Evolutionary conservation across 163 green algal species (phyloP), one percentile per base, ranked within the genome.

Genomic region (Scenedesmus sp.): DNA sequence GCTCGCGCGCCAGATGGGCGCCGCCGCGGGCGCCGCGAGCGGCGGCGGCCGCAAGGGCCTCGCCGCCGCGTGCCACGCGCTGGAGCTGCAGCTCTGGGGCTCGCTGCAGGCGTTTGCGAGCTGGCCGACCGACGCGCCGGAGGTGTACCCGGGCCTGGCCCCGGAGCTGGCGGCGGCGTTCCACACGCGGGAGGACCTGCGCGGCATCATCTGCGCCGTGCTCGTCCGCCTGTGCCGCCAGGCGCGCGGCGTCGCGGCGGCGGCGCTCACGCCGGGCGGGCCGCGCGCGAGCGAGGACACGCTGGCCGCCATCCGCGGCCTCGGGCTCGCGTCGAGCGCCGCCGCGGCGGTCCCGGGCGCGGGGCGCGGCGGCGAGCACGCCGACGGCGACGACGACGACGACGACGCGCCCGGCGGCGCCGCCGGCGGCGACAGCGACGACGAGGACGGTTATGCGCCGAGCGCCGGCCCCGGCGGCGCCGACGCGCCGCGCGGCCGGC

Each of bases 1-100:
- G 17, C 62, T 94, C 56, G 93, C 91, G 0, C 78, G 83, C 29
- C 31, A 42, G 22, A 70, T 97, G 48, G 91, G 86, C 13, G 58
- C 29, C 2, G 66, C 79, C 5, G 86, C 88, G 10, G 76, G 71
- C 0, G 62, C 74, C 2, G 86, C 85, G 4, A 53, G 78, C 1
- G 53, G 51, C 15, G 82, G 78, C 5, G 58, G 51, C 31, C 70
- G 86, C 26, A 65, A 74, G 11, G 39, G 54, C 15, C 24, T 81
- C 26, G 86, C 87, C 15, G 63, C 78, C 17, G 77, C 72, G 33
- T 89, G 84, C 60, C 86, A 88, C 10, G 87, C 91, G 0, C 79
- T 97, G 73, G 94, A 97, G 86, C 60, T 89, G 24, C 91, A 97
- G 91, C 56, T 95, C 4, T 96, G 93, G 93, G 72, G 60, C 29